phyloP scores from a whole-genome alignment of 139 green algal genomes.

The Chlamydomonas asymmetrica region DNA sequence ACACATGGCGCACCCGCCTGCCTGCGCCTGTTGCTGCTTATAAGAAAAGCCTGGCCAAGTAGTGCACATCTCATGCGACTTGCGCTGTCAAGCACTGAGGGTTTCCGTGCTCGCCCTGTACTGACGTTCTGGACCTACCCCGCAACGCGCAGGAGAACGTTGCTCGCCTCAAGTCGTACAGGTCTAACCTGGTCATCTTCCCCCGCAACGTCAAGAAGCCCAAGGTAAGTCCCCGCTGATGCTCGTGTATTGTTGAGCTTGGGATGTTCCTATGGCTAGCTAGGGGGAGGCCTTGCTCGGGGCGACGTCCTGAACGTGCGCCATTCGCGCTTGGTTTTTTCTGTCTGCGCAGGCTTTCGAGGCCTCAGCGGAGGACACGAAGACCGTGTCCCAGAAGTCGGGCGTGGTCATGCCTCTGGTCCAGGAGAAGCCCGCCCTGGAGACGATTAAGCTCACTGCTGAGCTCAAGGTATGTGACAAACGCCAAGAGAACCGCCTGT shows the following conservation, averaged over 20 bases:
- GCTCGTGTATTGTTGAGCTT: too few relatives aligned
- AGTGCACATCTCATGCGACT: too few relatives aligned
- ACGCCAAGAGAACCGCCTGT: neutral
- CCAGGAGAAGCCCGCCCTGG: constrained; percentile 56
- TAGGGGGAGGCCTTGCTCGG: too few relatives aligned
- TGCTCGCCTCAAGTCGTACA: constrained; percentile 95
- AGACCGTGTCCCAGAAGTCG: constrained; percentile 62
- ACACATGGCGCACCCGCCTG: too few relatives aligned
- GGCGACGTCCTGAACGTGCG: too few relatives aligned
- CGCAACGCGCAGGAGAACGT: constrained; percentile 85
- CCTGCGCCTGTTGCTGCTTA: too few relatives aligned
- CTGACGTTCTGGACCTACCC: neutral
- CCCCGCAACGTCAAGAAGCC: constrained; percentile 89
- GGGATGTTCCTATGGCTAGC: neutral
- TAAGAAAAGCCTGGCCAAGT: too few relatives aligned
- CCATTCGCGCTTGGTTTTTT: neutral
- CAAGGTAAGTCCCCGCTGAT: constrained; percentile 64
- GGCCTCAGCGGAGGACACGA: constrained; percentile 70
- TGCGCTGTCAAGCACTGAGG: too few relatives aligned
- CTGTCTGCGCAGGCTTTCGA: constrained; percentile 70
- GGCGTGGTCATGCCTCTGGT: constrained; percentile 69
- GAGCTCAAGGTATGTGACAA: constrained; percentile 83
- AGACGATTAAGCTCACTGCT: constrained; percentile 85
- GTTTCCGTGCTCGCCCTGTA: too few relatives aligned
- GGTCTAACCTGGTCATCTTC: constrained; percentile 96